Evolutionary conservation across 2,329 filamentous ascomycete species (phyloP), one percentile per base, ranked within the genome.

Genomic region (Xylariales sp.): DNA sequence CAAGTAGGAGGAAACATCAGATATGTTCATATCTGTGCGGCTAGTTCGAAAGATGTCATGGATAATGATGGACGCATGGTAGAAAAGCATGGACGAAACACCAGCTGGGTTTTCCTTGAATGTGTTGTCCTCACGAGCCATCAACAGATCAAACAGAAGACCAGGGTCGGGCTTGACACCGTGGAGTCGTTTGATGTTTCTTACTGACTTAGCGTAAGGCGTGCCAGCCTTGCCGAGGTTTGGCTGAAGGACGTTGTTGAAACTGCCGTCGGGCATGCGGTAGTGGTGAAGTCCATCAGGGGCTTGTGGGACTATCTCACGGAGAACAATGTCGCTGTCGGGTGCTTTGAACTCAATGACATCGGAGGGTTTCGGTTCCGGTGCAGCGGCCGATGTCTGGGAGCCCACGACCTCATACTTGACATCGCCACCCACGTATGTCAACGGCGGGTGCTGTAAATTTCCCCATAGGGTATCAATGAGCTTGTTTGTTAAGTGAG

Each of bases 21-120:
- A 91, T 63, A 86, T 87, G 64, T 86, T 87, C 74, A 83, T 85
- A 76, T 93, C 89, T 5, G 81, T 81, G 32, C 88, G 86, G 72
- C 87, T 87, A 1, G 90, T 92, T 45, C 87, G 84, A 79, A 92
- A 92, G 57, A 90, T 78, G 78, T 83, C 83, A 71, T 87, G 86
- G 59, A 87, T 88, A 67, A 89, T 87, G 73, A 94, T 90, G 6
- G 90, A 88, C 0, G 91, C 92, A 50, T 92, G 82, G 71, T 93
- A 93, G 77, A 93, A 93, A 16, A 94, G 81, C 80, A 93, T 88
- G 72, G 89, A 90, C 0, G 91, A 93, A 48, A 94, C 89, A n/a
- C 88, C 86, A 58, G 90, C 90, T 0, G 90, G 89, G 75, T 93
- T 91, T 62, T 88, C 83, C 68, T 87, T 84, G 68, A 88, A 87